phyloP scores from a whole-genome alignment of 371 early-diverging fungal genomes.

The Lichtheimia hyalospora region DNA sequence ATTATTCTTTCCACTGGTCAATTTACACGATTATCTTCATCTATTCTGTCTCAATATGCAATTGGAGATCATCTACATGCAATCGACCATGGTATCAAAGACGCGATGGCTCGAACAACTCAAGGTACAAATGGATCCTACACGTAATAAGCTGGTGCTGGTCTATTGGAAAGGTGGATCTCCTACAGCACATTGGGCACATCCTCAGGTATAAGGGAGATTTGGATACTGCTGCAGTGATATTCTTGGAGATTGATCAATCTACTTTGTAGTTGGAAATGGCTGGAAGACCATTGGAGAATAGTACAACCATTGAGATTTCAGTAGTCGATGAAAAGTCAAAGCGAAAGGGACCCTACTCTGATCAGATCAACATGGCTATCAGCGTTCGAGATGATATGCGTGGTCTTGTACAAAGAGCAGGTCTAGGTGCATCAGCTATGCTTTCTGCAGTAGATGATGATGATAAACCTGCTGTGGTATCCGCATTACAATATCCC shows the following conservation, averaged over 20 bases:
- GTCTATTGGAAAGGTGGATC: constrained; percentile 64
- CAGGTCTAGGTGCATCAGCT: constrained; percentile 48
- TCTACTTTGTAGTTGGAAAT: not conserved
- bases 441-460: constrained; percentile 23
- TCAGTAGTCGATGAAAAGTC: constrained; percentile 29
- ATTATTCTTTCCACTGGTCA: constrained; percentile 53
- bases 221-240: not conserved
- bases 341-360: constrained; percentile 15
- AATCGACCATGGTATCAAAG: constrained; percentile 58
- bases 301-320: constrained; percentile 29
- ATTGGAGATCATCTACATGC: constrained; percentile 64
- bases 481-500: constrained; percentile 42
- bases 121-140: constrained; percentile 57
- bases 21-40: constrained; percentile 71
- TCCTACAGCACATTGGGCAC: constrained; percentile 42
- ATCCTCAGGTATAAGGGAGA: constrained; percentile 24
- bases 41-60: constrained; percentile 65
- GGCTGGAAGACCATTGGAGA: not conserved
- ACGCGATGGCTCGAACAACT: constrained; percentile 69
- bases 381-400: constrained; percentile 42
- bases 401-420: constrained; percentile 39
- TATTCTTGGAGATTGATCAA: no score
- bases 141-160: constrained; percentile 54
- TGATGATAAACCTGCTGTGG: constrained; percentile 27
- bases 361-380: constrained; percentile 13